These are phyloP conservation scores for Saksenaea oblongispora DNA, from an alignment of 371 early-diverging fungal genomes.

Conservation along the genomic window DNA sequence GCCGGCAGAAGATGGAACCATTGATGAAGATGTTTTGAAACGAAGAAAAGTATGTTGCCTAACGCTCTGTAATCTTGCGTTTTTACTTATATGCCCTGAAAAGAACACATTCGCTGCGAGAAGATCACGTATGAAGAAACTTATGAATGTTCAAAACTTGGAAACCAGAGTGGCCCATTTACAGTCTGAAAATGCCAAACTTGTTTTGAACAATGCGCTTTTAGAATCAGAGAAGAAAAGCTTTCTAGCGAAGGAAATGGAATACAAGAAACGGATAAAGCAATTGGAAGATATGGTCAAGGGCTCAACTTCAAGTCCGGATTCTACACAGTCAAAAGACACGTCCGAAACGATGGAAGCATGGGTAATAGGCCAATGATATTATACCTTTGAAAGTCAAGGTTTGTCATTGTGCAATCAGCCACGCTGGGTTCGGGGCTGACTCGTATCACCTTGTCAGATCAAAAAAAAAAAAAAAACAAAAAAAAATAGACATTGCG, in stretches of 20 bases:
- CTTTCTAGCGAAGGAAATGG: constrained; percentile 63
- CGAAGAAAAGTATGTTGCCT: constrained; percentile 36
- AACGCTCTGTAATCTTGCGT: neutral
- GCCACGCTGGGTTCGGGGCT: too few species aligned
- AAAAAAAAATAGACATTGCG: too few species aligned
- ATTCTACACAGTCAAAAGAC: neutral
- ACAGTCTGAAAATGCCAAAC: constrained; percentile 73
- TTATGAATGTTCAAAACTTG: constrained; percentile 77
- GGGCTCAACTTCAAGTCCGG: neutral
- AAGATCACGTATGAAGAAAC: constrained; percentile 86
- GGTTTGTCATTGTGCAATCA: too few species aligned
- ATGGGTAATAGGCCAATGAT: neutral
- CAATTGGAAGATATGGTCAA: constrained; percentile 53
- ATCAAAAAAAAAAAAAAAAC: too few species aligned
- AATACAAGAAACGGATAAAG: constrained; percentile 67
- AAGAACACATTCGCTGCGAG: constrained; percentile 94
- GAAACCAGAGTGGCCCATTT: constrained; percentile 76
- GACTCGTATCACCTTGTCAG: too few species aligned
- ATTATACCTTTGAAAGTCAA: neutral
- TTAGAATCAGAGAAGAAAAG: constrained; percentile 70
- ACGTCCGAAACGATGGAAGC: neutral
- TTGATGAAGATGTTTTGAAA: constrained; percentile 47
- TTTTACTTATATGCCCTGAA: neutral
- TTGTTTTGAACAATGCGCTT: constrained; percentile 69
- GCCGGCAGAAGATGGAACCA: constrained; percentile 41